Evolutionary conservation across 2,329 filamentous ascomycete genomes (phyloP).

Genomic region (Pseudogymnoascus sp.): DNA sequence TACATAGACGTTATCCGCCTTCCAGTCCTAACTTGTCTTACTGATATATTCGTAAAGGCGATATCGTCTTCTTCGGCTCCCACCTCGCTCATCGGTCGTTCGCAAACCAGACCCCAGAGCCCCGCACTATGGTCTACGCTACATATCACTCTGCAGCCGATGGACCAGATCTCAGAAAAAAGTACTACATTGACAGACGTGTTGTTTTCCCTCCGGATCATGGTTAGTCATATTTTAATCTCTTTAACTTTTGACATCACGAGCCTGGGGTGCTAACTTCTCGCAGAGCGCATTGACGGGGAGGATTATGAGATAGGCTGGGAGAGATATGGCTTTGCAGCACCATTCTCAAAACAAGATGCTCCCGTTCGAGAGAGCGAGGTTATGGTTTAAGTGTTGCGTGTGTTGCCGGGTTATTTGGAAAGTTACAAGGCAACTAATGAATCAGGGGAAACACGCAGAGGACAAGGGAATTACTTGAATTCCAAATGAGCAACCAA

Average conservation of each 20-base stretch:
- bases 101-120: conserved; percentile 20
- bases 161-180: conserved; percentile 19
- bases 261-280: not conserved
- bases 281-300: conserved; percentile 19
- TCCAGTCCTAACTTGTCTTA: not conserved
- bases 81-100: conserved; percentile 26
- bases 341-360: conserved; percentile 18
- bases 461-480: not conserved
- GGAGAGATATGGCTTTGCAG: conserved; percentile 22
- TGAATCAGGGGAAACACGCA: not conserved
- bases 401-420: not conserved
- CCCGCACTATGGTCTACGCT: conserved; percentile 25
- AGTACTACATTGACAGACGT: conserved; percentile 23
- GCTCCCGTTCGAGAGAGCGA: not conserved
- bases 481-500: not conserved
- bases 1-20: not conserved
- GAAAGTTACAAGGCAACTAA: not conserved
- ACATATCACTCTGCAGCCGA: conserved; percentile 20
- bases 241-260: not conserved
- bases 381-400: not conserved
- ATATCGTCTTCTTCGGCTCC: conserved; percentile 26
- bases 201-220: conserved; percentile 24
- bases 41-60: conserved; percentile 14
- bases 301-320: conserved; percentile 21
- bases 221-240: conserved; percentile 15